Percentiles rank a stretch among this genome's conserved stretches.
Evolutionary conservation across 306 rosid species (phyloP).

Genomic region (Pachyrhizus erosus): DNA sequence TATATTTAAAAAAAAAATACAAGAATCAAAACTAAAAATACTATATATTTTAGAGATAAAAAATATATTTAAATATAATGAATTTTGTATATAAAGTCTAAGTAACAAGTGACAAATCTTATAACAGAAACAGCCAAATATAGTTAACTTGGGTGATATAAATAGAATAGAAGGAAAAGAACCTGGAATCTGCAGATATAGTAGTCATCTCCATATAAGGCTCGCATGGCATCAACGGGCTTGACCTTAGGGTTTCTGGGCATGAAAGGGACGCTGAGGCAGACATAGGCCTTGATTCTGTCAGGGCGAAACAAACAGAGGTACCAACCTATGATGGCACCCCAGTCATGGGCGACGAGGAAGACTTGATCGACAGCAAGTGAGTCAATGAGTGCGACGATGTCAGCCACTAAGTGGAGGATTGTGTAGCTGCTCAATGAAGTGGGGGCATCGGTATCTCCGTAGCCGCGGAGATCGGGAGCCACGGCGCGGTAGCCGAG

Average conservation of each 20-base stretch:
- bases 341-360: conserved; percentile 1
- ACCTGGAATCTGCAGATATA: background rate
- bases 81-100: too few relatives aligned
- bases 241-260: background rate
- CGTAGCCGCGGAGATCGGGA: background rate
- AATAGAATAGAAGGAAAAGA: too few relatives aligned
- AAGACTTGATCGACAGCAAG: background rate
- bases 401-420: background rate
- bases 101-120: too few relatives aligned
- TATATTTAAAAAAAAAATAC: too few relatives aligned
- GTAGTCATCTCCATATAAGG: background rate
- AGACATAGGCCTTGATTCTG: background rate
- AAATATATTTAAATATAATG: too few relatives aligned
- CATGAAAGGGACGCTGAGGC: background rate
- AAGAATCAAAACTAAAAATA: too few relatives aligned
- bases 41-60: too few relatives aligned
- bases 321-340: background rate
- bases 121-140: too few relatives aligned
- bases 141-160: too few relatives aligned
- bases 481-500: background rate
- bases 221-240: background rate
- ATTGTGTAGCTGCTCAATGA: background rate
- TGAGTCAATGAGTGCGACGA: background rate
- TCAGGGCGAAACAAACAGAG: background rate
- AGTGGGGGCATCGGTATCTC: background rate